Conservation (phyloP, 306 rosid genomes). For the Astragalus glycyphyllos region DNA sequence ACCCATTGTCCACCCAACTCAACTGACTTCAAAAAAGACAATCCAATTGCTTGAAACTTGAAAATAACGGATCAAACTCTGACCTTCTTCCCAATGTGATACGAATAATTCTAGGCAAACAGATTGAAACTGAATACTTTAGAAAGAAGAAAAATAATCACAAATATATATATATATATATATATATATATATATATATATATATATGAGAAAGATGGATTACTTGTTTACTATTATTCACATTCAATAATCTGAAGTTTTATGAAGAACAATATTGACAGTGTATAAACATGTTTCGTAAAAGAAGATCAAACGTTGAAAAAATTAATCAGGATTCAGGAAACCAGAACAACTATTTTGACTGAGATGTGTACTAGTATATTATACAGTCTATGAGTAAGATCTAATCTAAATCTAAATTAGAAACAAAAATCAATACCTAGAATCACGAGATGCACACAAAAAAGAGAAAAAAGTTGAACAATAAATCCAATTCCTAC, state of each 20-base stretch:
- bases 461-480: constrained; percentile 16
- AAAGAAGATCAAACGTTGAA: constrained; percentile 43
- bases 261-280: not conserved
- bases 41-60: constrained; percentile 40
- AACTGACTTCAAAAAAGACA: constrained; percentile 40
- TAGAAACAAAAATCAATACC: constrained; percentile 31
- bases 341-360: constrained; percentile 14
- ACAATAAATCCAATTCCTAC: constrained; percentile 30
- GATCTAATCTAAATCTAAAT: not conserved
- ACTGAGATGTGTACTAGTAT: not conserved
- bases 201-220: constrained; percentile 34
- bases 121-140: constrained; percentile 42
- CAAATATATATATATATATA: no score
- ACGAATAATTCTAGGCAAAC: constrained; percentile 46
- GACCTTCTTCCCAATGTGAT: constrained; percentile 45
- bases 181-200: no score
- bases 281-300: constrained; percentile 5
- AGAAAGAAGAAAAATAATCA: constrained; percentile 1
- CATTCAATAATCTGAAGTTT: constrained; percentile 32
- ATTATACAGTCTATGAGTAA: no score
- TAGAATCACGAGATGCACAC: constrained; percentile 16
- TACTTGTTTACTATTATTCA: constrained; percentile 14
- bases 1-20: constrained; percentile 50
- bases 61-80: constrained; percentile 41
- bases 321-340: not conserved